Conservation (phyloP, 768 basidiomycete genomes). For the Kwoniella botswanensis region DNA sequence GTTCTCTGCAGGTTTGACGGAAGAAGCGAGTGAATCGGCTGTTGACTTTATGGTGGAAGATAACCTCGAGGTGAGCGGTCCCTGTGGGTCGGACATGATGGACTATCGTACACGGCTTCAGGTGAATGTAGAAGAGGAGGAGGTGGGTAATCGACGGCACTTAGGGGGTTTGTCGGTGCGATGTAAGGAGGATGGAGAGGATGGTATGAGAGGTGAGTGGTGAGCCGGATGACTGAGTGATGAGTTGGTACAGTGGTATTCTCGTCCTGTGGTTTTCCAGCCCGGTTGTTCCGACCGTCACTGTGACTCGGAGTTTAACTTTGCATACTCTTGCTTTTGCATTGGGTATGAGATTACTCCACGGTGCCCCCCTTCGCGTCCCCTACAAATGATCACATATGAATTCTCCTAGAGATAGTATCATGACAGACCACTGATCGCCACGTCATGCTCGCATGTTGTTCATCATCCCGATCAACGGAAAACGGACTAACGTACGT, state of each 20-base stretch:
- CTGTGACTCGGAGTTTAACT: not conserved
- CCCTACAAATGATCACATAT: no score
- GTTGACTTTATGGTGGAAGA: constrained; percentile 36
- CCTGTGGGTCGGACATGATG: constrained; percentile 32
- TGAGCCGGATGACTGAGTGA: no score
- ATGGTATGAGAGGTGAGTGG: not conserved
- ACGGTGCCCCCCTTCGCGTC: no score
- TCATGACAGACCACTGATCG: no score
- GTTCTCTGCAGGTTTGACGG: constrained; percentile 63
- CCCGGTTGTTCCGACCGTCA: not conserved
- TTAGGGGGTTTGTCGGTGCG: no score
- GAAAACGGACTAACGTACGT: no score
- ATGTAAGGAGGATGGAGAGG: not conserved
- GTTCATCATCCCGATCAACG: no score
- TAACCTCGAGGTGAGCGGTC: constrained; percentile 23
- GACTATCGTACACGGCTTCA: not conserved
- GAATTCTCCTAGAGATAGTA: no score
- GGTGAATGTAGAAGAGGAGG: constrained; percentile 1
- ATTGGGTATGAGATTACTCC: no score
- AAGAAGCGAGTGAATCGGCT: constrained; percentile 32
- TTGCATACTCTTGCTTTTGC: no score
- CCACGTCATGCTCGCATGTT: no score
- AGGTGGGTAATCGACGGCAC: not conserved
- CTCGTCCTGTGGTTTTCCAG: not conserved
- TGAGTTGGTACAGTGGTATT: no score